Conservation (phyloP, 2,329 filamentous ascomycete genomes). For the Aspergillus chevalieri region DNA sequence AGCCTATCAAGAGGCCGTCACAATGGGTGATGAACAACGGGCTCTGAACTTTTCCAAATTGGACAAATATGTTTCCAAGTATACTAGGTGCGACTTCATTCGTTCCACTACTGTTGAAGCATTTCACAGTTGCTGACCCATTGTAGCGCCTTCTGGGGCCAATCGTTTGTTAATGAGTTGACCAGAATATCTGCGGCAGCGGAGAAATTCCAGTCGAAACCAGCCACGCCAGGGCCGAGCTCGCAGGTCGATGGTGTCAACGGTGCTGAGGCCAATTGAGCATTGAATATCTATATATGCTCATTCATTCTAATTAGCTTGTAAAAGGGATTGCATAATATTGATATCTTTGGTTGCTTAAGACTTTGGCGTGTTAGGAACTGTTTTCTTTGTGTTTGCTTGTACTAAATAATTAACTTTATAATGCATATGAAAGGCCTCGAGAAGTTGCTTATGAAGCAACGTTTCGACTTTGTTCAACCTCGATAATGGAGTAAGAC, state of each 20-base stretch:
- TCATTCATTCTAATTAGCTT: neutral
- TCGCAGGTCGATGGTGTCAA: conserved; percentile 11
- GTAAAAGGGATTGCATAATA: neutral
- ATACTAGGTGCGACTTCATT: conserved; percentile 60
- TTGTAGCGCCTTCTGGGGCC: conserved; percentile 81
- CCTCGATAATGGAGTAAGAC: no score
- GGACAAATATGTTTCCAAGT: conserved; percentile 93
- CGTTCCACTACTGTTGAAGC: neutral
- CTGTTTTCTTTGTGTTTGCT: neutral
- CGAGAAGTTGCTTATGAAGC: neutral
- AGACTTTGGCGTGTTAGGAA: neutral
- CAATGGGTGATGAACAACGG: conserved; percentile 85
- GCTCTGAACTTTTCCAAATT: conserved; percentile 84
- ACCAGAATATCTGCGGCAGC: conserved; percentile 48
- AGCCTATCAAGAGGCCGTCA: conserved; percentile 92
- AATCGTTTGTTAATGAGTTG: conserved; percentile 84
- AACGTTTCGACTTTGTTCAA: no score
- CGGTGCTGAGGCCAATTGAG: conserved; percentile 9
- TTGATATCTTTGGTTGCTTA: neutral
- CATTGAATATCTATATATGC: neutral
- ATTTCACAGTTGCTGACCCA: conserved; percentile 14
- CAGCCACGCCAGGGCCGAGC: conserved; percentile 14
- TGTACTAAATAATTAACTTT: neutral
- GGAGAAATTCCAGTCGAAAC: conserved; percentile 31
- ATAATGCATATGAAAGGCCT: neutral